Evolutionary conservation across 306 rosid species (phyloP), one percentile per base, ranked within the genome.

Genomic region (Cucurbita pepo): DNA sequence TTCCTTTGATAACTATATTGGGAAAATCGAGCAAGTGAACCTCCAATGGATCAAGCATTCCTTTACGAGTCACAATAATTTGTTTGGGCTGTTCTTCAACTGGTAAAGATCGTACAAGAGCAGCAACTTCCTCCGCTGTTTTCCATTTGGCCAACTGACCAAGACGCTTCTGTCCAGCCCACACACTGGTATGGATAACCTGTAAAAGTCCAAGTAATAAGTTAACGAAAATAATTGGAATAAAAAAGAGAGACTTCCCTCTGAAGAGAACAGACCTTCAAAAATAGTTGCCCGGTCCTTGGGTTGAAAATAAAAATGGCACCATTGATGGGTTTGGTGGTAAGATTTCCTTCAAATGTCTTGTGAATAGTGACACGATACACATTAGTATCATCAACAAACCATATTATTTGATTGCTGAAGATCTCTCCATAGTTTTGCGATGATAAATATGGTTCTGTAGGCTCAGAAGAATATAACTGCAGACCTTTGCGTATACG

Each of bases 111-210:
- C 99, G 89, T 77, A 94, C 99, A 77, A 94, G 96, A 30, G 99
- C 99, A 59, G 99, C 99, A 80, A 94, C 99, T 87, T 95, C 99
- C 82, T 94, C 99, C 11, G 99, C 99, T 36, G 99, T 94, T 85
- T 94, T 94, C 99, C 99, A 94, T 90, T 94, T 94, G 4, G 99
- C 99, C 86, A 94, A 79, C 85, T 94, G 99, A 69, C 99, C 99
- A 73, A 94, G 99, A 88, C 99, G 99, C 84, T 94, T 94, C 85
- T 94, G 99, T 72, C 99, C 99, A 62, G 99, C 99, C 99, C 99
- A 94, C 2, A 94, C 99, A 85, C 99, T 94, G 3, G 97, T 94
- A 80, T 94, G 99, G 79, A 94, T 94, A 59, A 94, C 98, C 98
- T 93, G 77, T 72, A 85, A 81, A 81, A 64, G 19, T 74, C 50